Evolutionary conservation across 345 rosid species (phyloP), one percentile per base, ranked within the genome.

Genomic region (Ailanthus altissimus): DNA sequence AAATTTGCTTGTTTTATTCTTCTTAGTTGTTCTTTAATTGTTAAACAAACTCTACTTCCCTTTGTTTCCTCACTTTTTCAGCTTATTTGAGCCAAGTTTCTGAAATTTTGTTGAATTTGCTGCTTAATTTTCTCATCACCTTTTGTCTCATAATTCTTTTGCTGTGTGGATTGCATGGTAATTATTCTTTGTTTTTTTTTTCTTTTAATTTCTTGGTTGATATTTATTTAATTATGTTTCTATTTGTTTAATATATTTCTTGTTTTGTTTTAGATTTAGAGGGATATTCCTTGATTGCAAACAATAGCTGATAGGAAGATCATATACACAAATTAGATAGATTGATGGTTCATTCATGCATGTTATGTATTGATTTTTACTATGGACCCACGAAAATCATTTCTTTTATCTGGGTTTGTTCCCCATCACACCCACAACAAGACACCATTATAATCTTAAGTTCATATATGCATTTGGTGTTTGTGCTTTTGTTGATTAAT

Each of bases 291-390:
- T 53, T 47, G 72, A 28, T 59, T 21, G 63, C 11, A 58, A 75
- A 73, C 80, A 18, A 65, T 49, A 53, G 40, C 68, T 64, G 47
- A 71, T 66, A 70, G 56, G 75, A 40, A 61, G 74, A 81, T 81
- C 73, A 26, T 13, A 63, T 18, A 56, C 9, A 61, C 72, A 74
- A 62, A 79, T 73, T 77, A 49, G 72, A 75, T 78, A 23, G 36
- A 63, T 80, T 79, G 26, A 70, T 67, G 56, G 56, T 73, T 76
- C 74, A 63, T 79, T 79, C 79, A 79, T 83, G 82, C 89, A 79
- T 83, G 79, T 46, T 64, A 56, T 46, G 28, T 18, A 23, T 68
- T 25, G 16, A 64, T 51, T 56, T 79, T 40, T 64, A 53, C 40
- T 56, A 28, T 78, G 85, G 83, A 21, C 79, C 88, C 86, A 74